These are phyloP conservation scores for Draba incana DNA, from an alignment of 345 rosid genomes.

Conservation along the genomic window DNA sequence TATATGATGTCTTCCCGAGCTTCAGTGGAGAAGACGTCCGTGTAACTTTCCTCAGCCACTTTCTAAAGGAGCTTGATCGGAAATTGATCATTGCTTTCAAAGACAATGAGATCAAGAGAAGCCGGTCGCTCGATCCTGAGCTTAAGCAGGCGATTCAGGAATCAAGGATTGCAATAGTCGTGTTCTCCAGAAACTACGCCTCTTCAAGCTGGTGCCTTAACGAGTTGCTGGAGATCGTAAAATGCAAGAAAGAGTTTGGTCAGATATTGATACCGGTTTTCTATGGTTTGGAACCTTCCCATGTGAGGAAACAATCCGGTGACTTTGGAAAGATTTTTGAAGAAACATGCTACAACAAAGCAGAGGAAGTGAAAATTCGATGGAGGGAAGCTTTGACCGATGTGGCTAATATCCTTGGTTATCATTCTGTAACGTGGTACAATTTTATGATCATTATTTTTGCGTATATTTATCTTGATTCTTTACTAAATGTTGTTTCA, in stretches of 20 bases:
- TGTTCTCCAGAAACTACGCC: slow-evolving; percentile 1
- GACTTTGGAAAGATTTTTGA: slow-evolving; percentile 8
- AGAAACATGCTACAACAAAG: neutral
- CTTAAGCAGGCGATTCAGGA: neutral
- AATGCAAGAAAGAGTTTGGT: neutral
- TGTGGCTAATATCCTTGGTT: slow-evolving; percentile 8
- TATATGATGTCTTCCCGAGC: slow-evolving; percentile 7
- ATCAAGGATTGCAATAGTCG: neutral
- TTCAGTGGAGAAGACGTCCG: slow-evolving; percentile 24
- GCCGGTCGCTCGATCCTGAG: neutral
- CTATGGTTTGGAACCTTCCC: slow-evolving; percentile 30
- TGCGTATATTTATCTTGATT: no score
- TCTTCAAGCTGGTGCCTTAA: slow-evolving; percentile 22
- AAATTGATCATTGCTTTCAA: neutral
- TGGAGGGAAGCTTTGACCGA: neutral
- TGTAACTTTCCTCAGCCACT: slow-evolving; percentile 1
- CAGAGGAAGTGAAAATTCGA: neutral
- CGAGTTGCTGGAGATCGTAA: slow-evolving; percentile 18
- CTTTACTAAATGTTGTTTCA: neutral
- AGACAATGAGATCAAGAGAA: neutral
- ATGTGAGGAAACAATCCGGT: slow-evolving; percentile 23
- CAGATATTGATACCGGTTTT: slow-evolving; percentile 18
- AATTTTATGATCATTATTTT: no score
- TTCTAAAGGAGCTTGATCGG: slow-evolving; percentile 3
- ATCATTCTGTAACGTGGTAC: neutral